Conservation (phyloP, 148 eudicot genomes). For the Selenicereus undatus region DNA sequence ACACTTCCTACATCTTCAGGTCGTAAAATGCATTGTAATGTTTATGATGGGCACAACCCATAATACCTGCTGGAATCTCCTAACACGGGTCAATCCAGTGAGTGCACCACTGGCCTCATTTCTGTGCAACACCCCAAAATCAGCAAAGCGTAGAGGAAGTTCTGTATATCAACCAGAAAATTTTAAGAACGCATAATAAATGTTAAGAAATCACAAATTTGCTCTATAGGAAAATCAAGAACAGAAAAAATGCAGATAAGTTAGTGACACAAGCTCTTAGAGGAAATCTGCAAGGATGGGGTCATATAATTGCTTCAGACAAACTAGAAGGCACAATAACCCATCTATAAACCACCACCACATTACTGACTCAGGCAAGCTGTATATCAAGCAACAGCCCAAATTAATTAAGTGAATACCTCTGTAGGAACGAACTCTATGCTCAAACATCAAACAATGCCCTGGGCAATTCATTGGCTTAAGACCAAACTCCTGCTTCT, state of each 20-base stretch:
- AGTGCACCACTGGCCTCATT: conserved; percentile 99
- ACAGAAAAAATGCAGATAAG: not conserved
- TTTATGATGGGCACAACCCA: not conserved
- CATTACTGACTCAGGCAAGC: not conserved
- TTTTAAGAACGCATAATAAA: conserved; percentile 1
- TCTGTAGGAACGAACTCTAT: conserved; percentile 96
- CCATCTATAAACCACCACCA: not conserved
- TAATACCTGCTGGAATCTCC: conserved; percentile 97
- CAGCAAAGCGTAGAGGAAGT: conserved; percentile 94
- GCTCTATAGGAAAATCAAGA: not conserved
- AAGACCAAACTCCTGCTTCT: conserved; percentile 80
- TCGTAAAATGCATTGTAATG: not conserved
- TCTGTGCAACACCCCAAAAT: conserved; percentile 95
- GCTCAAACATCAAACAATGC: conserved; percentile 92
- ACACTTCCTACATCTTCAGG: not conserved
- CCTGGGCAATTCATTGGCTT: conserved; percentile 99
- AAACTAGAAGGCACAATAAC: not conserved
- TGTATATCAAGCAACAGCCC: not conserved
- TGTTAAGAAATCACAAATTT: not conserved
- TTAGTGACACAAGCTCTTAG: not conserved
- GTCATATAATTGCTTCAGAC: not conserved
- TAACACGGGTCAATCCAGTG: conserved; percentile 97
- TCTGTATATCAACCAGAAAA: conserved; percentile 47
- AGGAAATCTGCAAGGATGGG: not conserved
- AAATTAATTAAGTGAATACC: conserved; percentile 37